These are phyloP conservation scores for Allium fistulosum DNA, from an alignment of 106 monocot species.

Conservation along the genomic window DNA sequence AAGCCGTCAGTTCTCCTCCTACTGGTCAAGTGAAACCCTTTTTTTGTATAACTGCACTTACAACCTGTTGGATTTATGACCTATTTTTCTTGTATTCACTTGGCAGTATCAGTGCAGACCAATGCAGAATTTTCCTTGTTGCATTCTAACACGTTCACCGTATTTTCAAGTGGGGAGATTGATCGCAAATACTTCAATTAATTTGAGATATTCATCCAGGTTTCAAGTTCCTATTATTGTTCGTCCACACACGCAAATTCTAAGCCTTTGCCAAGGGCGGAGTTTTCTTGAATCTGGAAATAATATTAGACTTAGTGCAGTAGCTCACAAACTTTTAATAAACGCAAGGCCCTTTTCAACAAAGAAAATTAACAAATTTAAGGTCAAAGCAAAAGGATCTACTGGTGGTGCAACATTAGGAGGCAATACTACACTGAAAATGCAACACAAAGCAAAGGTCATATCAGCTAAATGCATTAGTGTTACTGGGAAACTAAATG, in stretches of 20 bases:
- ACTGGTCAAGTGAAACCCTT: too few species aligned
- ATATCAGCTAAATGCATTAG: conserved; percentile 17
- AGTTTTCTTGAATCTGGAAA: neutral
- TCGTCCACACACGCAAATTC: conserved; percentile 9
- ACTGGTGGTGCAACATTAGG: conserved; percentile 12
- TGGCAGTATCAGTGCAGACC: conserved; percentile 38
- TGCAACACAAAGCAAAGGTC: conserved; percentile 23
- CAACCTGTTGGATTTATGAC: too few species aligned
- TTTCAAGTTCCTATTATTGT: neutral
- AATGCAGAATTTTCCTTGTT: conserved; percentile 20
- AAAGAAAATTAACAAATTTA: conserved; percentile 10
- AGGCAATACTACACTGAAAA: conserved; percentile 16
- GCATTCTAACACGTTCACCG: conserved; percentile 7
- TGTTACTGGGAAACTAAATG: conserved; percentile 20
- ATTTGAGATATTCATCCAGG: neutral
- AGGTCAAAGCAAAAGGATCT: conserved; percentile 14
- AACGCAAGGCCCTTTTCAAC: conserved; percentile 23
- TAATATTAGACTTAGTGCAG: conserved; percentile 7
- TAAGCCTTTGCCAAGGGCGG: conserved; percentile 2
- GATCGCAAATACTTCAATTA: conserved; percentile 16
- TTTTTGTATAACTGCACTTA: too few species aligned
- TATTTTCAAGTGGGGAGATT: conserved; percentile 4
- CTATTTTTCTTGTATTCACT: neutral
- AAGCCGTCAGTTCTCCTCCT: too few species aligned
- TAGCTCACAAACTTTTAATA: conserved; percentile 13